phyloP scores from a whole-genome alignment of 345 rosid genomes.

The Noccaea bulbosa region DNA sequence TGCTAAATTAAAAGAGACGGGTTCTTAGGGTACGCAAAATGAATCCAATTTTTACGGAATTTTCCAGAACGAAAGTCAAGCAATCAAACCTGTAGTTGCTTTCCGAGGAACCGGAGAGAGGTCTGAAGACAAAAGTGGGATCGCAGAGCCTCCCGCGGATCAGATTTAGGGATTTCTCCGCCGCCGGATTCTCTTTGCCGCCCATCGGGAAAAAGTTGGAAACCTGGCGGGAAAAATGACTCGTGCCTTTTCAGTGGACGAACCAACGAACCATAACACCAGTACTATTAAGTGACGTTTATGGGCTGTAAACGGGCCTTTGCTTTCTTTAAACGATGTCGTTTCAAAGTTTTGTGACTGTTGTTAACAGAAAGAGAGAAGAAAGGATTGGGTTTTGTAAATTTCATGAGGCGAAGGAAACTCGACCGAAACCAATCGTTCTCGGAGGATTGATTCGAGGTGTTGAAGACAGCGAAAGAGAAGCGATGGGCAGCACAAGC shows the following conservation, averaged over 20 bases:
- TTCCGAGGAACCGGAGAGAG: constrained; percentile 65
- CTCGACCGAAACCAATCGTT: constrained; percentile 45
- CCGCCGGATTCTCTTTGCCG: constrained; percentile 49
- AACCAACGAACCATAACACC: neutral
- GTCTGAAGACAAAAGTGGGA: constrained; percentile 63
- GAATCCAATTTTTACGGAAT: neutral
- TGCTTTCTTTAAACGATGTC: neutral
- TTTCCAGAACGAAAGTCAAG: neutral
- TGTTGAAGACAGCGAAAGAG: neutral
- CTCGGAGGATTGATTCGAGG: constrained; percentile 15
- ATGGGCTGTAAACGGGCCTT: constrained; percentile 27
- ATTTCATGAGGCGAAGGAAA: constrained; percentile 25
- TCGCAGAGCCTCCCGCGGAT: constrained; percentile 70
- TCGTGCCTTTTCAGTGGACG: neutral
- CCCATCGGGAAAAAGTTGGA: constrained; percentile 44
- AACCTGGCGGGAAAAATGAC: constrained; percentile 38
- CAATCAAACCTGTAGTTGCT: constrained; percentile 74
- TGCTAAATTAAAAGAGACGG: constrained; percentile 46
- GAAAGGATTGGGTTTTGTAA: constrained; percentile 29
- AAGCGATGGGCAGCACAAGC: constrained; percentile 66
- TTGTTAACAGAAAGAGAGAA: neutral
- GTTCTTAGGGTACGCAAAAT: constrained; percentile 6
- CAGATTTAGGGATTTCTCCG: constrained; percentile 55
- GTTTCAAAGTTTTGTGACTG: constrained; percentile 10
- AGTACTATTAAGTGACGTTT: neutral